A percentile compares a stretch with the other conserved stretches of the same genome.
Evolutionary conservation across 148 eudicot species (phyloP).

Genomic region (Chenopodium quinoa): DNA sequence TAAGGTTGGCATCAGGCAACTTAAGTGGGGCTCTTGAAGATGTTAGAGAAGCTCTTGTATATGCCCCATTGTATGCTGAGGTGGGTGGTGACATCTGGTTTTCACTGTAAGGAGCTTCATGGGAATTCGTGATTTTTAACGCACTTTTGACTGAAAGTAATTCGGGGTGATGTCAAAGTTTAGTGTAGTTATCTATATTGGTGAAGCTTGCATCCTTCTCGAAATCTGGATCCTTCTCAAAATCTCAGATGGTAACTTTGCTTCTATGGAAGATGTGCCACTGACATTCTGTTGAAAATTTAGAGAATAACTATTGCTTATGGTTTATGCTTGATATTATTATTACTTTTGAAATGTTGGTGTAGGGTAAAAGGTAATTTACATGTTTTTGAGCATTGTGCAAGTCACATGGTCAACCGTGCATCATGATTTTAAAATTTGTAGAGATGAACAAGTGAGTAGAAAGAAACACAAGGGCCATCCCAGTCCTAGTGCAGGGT

Average conservation of each 20-base stretch:
- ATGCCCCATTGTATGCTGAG: conserved; percentile 61
- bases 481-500: neutral
- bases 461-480: neutral
- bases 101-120: neutral
- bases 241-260: neutral
- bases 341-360: neutral
- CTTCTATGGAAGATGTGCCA: neutral
- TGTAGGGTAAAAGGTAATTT: neutral
- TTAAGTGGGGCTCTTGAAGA: conserved; percentile 72
- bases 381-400: neutral
- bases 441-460: neutral
- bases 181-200: neutral
- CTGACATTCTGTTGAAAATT: neutral
- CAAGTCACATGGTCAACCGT: neutral
- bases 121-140: neutral
- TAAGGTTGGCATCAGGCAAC: conserved; percentile 55
- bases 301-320: neutral
- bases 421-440: neutral
- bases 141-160: neutral
- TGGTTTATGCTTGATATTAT: neutral
- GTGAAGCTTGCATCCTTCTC: neutral
- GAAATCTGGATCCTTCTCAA: neutral
- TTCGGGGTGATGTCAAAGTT: neutral
- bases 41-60: conserved; percentile 53
- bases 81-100: conserved; percentile 34